phyloP scores from a whole-genome alignment of 768 basidiomycete species.

The Termitomyces sp. region DNA sequence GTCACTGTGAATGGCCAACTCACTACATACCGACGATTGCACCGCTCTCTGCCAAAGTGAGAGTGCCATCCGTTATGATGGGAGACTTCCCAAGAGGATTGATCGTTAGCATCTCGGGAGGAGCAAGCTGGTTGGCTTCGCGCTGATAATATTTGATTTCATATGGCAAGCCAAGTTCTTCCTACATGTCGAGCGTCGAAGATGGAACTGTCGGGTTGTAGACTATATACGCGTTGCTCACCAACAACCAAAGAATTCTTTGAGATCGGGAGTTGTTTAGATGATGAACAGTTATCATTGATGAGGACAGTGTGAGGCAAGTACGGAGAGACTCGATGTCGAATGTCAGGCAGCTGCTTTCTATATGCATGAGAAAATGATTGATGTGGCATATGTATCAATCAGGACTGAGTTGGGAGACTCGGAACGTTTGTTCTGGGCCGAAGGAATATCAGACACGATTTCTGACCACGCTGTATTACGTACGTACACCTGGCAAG shows the following conservation, averaged over 20 bases:
- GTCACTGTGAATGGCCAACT: not conserved
- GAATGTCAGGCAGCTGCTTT: not conserved
- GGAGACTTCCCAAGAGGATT: conserved; percentile 37
- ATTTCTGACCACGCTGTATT: no score
- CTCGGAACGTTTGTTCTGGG: no score
- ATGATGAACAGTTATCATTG: conserved; percentile 32
- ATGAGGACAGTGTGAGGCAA: not conserved
- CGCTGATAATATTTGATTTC: conserved; percentile 30
- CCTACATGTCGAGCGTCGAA: conserved; percentile 11
- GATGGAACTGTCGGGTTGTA: not conserved
- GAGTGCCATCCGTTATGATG: conserved; percentile 33
- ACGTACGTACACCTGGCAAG: no score
- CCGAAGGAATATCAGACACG: no score
- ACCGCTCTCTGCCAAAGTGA: conserved; percentile 28
- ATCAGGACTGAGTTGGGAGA: not conserved
- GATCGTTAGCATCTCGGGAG: conserved; percentile 26
- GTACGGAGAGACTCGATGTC: not conserved
- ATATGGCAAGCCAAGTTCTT: conserved; percentile 39
- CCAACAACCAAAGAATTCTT: conserved; percentile 41
- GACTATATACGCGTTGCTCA: conserved; percentile 5
- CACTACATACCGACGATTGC: conserved; percentile 17
- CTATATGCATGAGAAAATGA: not conserved
- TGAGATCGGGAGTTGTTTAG: conserved; percentile 45
- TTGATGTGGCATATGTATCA: not conserved
- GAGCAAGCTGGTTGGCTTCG: conserved; percentile 18